Percentiles rank a stretch among this genome's conserved stretches.
phyloP scores from a whole-genome alignment of 768 basidiomycete genomes.

The Mycena vulgaris region DNA sequence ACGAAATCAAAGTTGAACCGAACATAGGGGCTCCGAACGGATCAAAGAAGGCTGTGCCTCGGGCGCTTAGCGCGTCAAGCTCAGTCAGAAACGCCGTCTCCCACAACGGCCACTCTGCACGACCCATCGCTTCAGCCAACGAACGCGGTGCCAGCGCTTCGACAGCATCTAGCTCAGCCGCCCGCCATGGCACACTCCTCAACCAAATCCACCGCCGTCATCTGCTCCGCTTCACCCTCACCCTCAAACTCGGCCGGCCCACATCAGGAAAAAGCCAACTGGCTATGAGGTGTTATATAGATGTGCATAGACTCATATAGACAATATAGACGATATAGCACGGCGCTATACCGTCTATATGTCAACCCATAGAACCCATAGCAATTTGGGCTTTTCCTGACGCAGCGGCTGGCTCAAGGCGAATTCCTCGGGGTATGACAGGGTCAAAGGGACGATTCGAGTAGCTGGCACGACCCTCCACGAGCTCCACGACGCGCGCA shows the following conservation, averaged over 20 bases:
- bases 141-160: not conserved
- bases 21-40: too few relatives aligned
- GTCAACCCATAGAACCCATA: too few relatives aligned
- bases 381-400: too few relatives aligned
- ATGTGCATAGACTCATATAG: too few relatives aligned
- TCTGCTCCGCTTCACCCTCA: not conserved
- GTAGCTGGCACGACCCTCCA: slow-evolving; percentile 26
- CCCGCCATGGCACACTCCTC: not conserved
- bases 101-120: not conserved
- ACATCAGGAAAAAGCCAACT: too few relatives aligned
- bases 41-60: too few relatives aligned
- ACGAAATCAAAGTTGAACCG: too few relatives aligned
- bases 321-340: too few relatives aligned
- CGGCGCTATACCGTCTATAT: too few relatives aligned
- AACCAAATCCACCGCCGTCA: not conserved
- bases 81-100: not conserved
- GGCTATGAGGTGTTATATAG: too few relatives aligned
- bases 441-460: slow-evolving; percentile 19
- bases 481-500: slow-evolving; percentile 34
- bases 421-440: slow-evolving; percentile 24
- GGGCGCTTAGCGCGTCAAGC: not conserved
- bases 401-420: too few relatives aligned
- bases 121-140: not conserved
- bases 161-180: not conserved
- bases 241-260: slow-evolving; percentile 4